phyloP scores from a whole-genome alignment of 2,329 filamentous ascomycete genomes.

The Tricladium varicosporioides region DNA sequence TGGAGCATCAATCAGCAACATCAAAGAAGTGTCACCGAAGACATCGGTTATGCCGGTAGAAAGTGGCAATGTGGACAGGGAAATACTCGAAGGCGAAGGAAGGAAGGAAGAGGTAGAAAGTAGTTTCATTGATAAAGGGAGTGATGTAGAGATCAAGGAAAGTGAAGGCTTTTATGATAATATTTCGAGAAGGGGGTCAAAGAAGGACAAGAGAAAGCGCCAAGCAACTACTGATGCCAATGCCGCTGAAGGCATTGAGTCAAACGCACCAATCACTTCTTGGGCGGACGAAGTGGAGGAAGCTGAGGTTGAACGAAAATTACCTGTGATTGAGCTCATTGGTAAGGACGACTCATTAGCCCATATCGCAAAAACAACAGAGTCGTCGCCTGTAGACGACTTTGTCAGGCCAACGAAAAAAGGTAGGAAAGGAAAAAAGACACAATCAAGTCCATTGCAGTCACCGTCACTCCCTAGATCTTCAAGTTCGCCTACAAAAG shows the following conservation, averaged over 20 bases:
- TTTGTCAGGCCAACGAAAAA: conserved; percentile 35
- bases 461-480: conserved; percentile 10
- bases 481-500: conserved; percentile 7
- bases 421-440: conserved; percentile 40
- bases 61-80: background rate
- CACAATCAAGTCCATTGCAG: conserved; percentile 15
- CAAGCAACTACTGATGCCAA: conserved; percentile 24
- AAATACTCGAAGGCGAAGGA: background rate
- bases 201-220: conserved; percentile 34
- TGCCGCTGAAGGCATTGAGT: conserved; percentile 9
- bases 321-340: conserved; percentile 30
- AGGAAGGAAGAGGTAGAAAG: conserved; percentile 1
- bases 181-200: conserved; percentile 23
- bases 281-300: conserved; percentile 34
- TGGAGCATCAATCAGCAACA: conserved; percentile 9
- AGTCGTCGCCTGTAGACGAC: conserved; percentile 22
- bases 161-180: conserved; percentile 1
- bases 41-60: conserved; percentile 1
- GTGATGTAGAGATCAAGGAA: conserved; percentile 8
- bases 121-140: background rate
- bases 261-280: conserved; percentile 21
- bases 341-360: conserved; percentile 32
- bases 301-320: conserved; percentile 26
- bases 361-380: conserved; percentile 29
- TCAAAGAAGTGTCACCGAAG: background rate